These are phyloP conservation scores for Xanthoceras sorbifolium DNA, from an alignment of 345 rosid species.

Conservation along the genomic window DNA sequence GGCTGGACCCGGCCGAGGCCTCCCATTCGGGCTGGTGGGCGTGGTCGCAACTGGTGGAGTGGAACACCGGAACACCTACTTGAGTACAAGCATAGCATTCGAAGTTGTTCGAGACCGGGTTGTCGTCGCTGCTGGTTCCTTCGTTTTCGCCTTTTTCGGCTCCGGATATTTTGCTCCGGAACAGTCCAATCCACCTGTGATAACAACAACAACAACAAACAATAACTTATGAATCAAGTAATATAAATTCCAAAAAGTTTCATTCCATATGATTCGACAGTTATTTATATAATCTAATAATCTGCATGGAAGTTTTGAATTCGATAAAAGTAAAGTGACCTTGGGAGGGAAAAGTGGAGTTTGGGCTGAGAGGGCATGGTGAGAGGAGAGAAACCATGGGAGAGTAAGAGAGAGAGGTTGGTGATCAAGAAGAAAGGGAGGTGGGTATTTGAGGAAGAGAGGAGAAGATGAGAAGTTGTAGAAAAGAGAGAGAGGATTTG, in stretches of 20 bases:
- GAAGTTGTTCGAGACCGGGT: slow-evolving; percentile 41
- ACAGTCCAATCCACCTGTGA: slow-evolving; percentile 51
- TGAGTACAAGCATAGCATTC: slow-evolving; percentile 97
- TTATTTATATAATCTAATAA: neutral
- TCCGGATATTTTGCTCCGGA: slow-evolving; percentile 19
- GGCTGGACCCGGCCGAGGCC: slow-evolving; percentile 89
- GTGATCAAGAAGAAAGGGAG: neutral
- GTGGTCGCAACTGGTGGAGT: slow-evolving; percentile 92
- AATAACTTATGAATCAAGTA: neutral
- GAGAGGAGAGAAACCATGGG: slow-evolving; percentile 48
- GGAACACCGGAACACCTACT: slow-evolving; percentile 88
- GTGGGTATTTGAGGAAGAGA: neutral
- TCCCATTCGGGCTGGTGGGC: slow-evolving; percentile 93
- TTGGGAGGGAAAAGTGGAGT: slow-evolving; percentile 43
- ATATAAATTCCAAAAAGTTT: too few relatives aligned
- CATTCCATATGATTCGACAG: neutral
- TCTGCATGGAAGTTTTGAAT: too few relatives aligned
- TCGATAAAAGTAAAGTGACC: slow-evolving; percentile 13
- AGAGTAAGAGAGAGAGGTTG: neutral
- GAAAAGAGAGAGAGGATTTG: slow-evolving; percentile 15
- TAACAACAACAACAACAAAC: neutral
- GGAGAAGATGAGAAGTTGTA: neutral
- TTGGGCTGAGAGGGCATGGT: slow-evolving; percentile 42
- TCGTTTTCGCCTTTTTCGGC: neutral
- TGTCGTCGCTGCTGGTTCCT: slow-evolving; percentile 21